Evolutionary conservation across 1,284 basidiomycete species (phyloP).

Genomic region (Ganoderma sinense): DNA sequence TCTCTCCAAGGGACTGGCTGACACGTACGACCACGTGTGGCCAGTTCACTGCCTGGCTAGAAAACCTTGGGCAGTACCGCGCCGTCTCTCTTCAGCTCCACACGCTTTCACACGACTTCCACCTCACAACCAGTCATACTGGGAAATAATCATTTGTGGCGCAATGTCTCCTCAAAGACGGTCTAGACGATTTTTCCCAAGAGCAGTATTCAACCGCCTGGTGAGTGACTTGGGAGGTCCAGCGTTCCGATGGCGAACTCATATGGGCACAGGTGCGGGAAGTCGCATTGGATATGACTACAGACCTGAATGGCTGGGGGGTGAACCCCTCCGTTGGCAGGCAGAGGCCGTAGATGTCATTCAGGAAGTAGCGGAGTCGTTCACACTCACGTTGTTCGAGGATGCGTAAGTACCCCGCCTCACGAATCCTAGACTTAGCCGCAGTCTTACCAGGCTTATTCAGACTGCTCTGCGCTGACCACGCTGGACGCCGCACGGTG

Average conservation of each 20-base stretch:
- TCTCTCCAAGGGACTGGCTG: neutral
- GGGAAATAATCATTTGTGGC: too few species aligned
- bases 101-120: neutral
- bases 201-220: neutral
- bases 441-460: neutral
- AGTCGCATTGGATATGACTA: constrained; percentile 88
- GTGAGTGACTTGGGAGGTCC: neutral
- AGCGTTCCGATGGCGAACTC: neutral
- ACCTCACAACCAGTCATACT: neutral
- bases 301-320: constrained; percentile 68
- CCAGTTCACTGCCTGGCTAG: neutral
- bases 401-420: constrained; percentile 76
- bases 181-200: neutral
- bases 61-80: neutral
- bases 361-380: constrained; percentile 96
- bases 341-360: constrained; percentile 88
- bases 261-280: constrained; percentile 78
- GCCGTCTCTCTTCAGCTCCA: neutral
- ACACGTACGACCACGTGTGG: neutral
- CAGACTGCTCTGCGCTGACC: neutral
- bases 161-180: neutral
- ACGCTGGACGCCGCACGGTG: neutral
- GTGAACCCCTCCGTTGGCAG: constrained; percentile 86
- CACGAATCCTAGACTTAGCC: constrained; percentile 2
- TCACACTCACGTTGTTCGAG: constrained; percentile 92